Conservation (phyloP, 129 eudicot genomes). For the Centaurea solstitialis region DNA sequence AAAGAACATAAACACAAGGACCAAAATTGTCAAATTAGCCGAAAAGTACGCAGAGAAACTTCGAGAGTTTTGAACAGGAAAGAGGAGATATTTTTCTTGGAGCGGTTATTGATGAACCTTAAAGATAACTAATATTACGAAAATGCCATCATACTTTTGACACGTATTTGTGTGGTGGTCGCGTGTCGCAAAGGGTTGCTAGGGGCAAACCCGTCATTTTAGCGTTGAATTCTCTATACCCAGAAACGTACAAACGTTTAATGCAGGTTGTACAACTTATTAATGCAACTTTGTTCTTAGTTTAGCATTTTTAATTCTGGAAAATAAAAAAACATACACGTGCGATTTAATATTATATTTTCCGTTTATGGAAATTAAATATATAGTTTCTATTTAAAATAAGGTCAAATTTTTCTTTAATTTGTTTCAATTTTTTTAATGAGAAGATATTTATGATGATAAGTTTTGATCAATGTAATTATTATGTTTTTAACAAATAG, state of each 20-base stretch:
- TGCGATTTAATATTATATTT: neutral
- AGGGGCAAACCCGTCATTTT: neutral
- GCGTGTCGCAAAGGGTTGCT: neutral
- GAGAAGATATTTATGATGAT: neutral
- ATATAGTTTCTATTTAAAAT: neutral
- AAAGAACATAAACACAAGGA: neutral
- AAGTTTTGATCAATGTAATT: neutral
- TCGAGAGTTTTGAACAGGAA: constrained; percentile 25
- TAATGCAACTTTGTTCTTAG: neutral
- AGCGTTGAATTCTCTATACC: neutral
- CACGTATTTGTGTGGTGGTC: neutral
- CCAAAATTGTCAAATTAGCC: neutral
- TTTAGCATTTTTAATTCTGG: constrained; percentile 7
- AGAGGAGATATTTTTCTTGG: constrained; percentile 22
- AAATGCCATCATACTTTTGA: neutral
- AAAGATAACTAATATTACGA: neutral
- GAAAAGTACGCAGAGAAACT: constrained; percentile 20
- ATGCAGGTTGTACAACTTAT: neutral
- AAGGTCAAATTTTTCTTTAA: neutral
- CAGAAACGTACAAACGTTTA: neutral
- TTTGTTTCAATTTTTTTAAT: neutral
- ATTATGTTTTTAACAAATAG: neutral
- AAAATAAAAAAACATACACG: constrained; percentile 11
- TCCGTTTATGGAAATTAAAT: neutral
- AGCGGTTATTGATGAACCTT: constrained; percentile 1